phyloP scores from a whole-genome alignment of 2,329 filamentous ascomycete species.

The Ceratocystis ficicola region DNA sequence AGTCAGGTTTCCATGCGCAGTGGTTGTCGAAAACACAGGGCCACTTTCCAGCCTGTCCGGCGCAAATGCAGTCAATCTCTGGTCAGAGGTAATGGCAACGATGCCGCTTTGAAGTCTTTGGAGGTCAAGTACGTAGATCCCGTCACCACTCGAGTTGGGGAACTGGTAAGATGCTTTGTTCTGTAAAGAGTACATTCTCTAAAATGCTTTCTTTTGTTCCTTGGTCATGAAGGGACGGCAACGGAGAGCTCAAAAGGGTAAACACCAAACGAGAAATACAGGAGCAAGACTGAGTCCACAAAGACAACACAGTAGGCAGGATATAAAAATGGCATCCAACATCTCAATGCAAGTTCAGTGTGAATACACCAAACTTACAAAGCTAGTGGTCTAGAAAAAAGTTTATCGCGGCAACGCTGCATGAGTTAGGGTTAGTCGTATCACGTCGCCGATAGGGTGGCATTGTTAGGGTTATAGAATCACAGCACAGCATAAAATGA shows the following conservation, averaged over 20 bases:
- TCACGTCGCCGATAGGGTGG: too few relatives aligned
- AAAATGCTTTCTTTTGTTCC: not conserved
- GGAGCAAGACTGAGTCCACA: not conserved
- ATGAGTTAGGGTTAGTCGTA: not conserved
- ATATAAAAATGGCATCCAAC: not conserved
- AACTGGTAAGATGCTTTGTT: conserved; percentile 20
- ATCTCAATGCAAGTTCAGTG: too few relatives aligned
- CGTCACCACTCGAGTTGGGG: conserved; percentile 20
- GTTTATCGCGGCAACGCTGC: not conserved
- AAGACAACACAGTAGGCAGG: not conserved
- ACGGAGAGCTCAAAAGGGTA: not conserved
- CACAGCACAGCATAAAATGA: too few relatives aligned
- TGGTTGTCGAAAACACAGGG: conserved; percentile 30
- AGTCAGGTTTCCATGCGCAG: conserved; percentile 51
- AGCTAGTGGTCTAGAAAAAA: not conserved
- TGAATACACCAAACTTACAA: too few relatives aligned
- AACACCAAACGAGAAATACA: not conserved
- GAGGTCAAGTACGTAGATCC: conserved; percentile 19
- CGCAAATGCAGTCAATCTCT: conserved; percentile 18
- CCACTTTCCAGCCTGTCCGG: conserved; percentile 36
- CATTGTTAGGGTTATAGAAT: too few relatives aligned
- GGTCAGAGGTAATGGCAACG: conserved; percentile 18
- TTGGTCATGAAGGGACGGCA: not conserved
- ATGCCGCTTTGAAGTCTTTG: conserved; percentile 16
- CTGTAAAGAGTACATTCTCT: conserved; percentile 19